phyloP scores from a whole-genome alignment of 768 basidiomycete genomes.

The Mrakia blollopis region DNA sequence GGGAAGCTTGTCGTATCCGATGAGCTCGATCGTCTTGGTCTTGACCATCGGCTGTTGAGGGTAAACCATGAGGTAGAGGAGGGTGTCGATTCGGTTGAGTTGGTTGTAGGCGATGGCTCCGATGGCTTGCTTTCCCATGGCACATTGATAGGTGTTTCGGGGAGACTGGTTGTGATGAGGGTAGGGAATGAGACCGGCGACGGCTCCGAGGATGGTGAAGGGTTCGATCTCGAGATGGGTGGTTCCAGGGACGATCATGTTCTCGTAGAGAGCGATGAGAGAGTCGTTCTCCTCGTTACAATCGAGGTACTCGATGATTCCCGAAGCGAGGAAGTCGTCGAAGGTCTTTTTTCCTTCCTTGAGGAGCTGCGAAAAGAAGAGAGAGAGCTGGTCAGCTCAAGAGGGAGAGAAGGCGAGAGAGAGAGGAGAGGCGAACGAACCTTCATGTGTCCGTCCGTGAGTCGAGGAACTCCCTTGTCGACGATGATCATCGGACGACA shows the following conservation, averaged over 20 bases:
- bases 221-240: conserved; percentile 99
- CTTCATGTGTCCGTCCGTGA: conserved; percentile 70
- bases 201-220: conserved; percentile 93
- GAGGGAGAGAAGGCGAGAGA: background rate
- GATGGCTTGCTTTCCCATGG: conserved; percentile 99
- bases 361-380: conserved; percentile 55
- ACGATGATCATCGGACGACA: conserved; percentile 97
- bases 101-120: conserved; percentile 98
- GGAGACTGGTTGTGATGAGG: conserved; percentile 99
- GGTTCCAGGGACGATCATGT: conserved; percentile 70
- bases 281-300: conserved; percentile 99
- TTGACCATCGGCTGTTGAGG: conserved; percentile 99
- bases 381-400: background rate
- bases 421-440: conserved; percentile 49
- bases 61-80: conserved; percentile 95
- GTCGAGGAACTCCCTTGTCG: conserved; percentile 68
- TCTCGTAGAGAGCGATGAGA: conserved; percentile 89
- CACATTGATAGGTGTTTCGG: conserved; percentile 98
- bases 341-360: conserved; percentile 74
- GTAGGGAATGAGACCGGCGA: conserved; percentile 96
- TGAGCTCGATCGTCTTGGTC: conserved; percentile 93
- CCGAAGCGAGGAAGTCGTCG: conserved; percentile 86
- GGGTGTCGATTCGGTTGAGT: conserved; percentile 92
- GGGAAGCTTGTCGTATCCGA: conserved; percentile 93
- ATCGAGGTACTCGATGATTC: conserved; percentile 95